Evolutionary conservation across 1,284 basidiomycete genomes (phyloP), one percentile per base, ranked within the genome.

Genomic region (Ganoderma meredithae): DNA sequence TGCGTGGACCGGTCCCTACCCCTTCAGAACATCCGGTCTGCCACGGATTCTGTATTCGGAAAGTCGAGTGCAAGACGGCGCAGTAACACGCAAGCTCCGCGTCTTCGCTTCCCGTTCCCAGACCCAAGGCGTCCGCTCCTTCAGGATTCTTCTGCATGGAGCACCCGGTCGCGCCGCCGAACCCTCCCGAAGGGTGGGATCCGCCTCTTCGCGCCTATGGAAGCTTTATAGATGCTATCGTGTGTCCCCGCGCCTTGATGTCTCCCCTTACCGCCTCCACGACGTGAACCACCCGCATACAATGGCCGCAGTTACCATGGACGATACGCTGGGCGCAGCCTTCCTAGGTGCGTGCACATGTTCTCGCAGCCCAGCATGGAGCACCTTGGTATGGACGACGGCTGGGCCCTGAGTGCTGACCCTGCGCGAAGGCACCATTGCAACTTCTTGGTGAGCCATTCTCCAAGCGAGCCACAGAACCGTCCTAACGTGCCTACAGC

Each of bases 311-410:
- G 25, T 71, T 17, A 31, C 68, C 25, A 53, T 72, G 40, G 68
- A 72, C 58, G 53, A 72, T 52, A 72, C 71, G 17, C 39, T 73
- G 9, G 72, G 72, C 40, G 72, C 72, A 39, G 71, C 62, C 19
- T 73, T 73, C 17, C 25, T 73, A 52, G 70, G 72, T 72, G 62
- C 3, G 63, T 60, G 7, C 3, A 8, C 17, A 31, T 31, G 3
- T 33, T 44, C 36, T 9, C 36, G 36, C 36, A 36, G 9, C 10
- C 36, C 47, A 3, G 15, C 39, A 31, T 31, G 27, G 27, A 31
- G 27, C 27, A 31, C 1, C 27, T 3, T 31, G 27, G 27, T 31
- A 31, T 6, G 10, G 25, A 10, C 19, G 25, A 15, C 1, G n/a
- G n/a, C 2, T 53, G 6, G 25, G 15, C 19, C 10, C 13, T 52